A percentile compares a stretch with the other conserved stretches of the same genome.
Evolutionary conservation across 352 stramenopile genomes (phyloP).

Genomic region (Globisporangium megalacanthum): DNA sequence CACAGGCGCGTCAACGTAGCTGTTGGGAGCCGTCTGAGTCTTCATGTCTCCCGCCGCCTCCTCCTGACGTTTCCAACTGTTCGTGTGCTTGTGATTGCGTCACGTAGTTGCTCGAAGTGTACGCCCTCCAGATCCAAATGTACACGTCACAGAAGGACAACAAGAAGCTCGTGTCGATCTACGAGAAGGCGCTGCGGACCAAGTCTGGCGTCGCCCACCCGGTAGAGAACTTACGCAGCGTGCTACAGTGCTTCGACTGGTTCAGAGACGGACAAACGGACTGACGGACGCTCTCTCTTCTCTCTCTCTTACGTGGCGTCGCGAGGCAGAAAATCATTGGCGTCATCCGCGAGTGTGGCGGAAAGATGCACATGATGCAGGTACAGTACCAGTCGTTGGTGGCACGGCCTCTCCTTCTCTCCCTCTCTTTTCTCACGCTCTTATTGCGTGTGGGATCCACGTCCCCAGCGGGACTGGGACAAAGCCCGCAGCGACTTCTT

Average conservation of each 20-base stretch:
- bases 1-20: conserved; percentile 28
- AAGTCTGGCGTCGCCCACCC: conserved; percentile 89
- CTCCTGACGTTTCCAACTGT: no score
- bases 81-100: not conserved
- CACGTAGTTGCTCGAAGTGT: conserved; percentile 89
- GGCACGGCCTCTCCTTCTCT: not conserved
- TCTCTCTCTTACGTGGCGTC: not conserved
- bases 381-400: conserved; percentile 10
- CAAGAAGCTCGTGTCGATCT: conserved; percentile 92
- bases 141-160: conserved; percentile 91
- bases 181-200: conserved; percentile 86
- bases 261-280: no score
- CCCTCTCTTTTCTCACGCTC: not conserved
- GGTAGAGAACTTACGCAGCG: conserved; percentile 14
- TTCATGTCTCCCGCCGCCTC: no score
- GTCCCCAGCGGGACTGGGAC: conserved; percentile 82
- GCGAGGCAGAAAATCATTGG: conserved; percentile 83
- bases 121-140: conserved; percentile 92
- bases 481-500: conserved; percentile 93
- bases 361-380: conserved; percentile 96
- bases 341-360: conserved; percentile 93
- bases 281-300: no score
- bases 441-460: no score
- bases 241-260: no score
- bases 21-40: no score